These are phyloP conservation scores for Astrocystis sublimbata DNA, from an alignment of 495 filamentous ascomycete species.

Conservation along the genomic window DNA sequence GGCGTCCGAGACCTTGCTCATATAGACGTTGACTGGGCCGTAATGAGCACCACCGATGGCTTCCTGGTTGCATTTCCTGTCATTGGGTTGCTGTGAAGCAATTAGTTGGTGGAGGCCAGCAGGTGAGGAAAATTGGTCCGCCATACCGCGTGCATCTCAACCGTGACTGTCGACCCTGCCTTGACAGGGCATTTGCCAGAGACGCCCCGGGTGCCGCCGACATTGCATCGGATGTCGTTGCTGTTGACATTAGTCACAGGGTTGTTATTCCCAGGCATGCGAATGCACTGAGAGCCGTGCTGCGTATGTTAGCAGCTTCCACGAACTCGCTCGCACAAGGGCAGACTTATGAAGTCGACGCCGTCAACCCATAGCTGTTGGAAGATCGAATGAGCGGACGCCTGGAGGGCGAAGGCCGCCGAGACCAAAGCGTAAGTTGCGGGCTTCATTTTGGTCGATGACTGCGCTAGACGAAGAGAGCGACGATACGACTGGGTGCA, in stretches of 20 bases:
- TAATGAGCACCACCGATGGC: conserved; percentile 56
- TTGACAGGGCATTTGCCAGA: conserved; percentile 30
- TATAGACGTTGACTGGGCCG: conserved; percentile 52
- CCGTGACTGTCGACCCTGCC: conserved; percentile 46
- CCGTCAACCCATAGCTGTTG: conserved; percentile 42
- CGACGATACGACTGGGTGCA: not conserved
- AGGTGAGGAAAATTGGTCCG: not conserved
- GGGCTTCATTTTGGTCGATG: conserved; percentile 36
- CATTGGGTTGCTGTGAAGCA: conserved; percentile 42
- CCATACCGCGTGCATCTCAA: conserved; percentile 50
- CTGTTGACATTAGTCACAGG: conserved; percentile 45
- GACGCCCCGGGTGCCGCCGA: conserved; percentile 24
- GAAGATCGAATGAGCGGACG: conserved; percentile 39
- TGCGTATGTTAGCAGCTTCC: conserved; percentile 17
- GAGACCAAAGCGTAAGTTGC: conserved; percentile 28
- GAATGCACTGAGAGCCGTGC: conserved; percentile 35
- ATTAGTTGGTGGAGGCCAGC: conserved; percentile 34
- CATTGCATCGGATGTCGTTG: conserved; percentile 45
- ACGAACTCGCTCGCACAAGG: not conserved
- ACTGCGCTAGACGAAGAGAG: conserved; percentile 7
- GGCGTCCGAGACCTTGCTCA: conserved; percentile 49
- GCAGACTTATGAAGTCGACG: conserved; percentile 37
- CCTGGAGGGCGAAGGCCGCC: conserved; percentile 31
- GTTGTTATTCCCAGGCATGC: conserved; percentile 38
- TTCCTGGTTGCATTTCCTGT: conserved; percentile 43